Base-by-base conservation (phyloP, 305 asterid species). In the Fraxinus xanthoxyloides region DNA sequence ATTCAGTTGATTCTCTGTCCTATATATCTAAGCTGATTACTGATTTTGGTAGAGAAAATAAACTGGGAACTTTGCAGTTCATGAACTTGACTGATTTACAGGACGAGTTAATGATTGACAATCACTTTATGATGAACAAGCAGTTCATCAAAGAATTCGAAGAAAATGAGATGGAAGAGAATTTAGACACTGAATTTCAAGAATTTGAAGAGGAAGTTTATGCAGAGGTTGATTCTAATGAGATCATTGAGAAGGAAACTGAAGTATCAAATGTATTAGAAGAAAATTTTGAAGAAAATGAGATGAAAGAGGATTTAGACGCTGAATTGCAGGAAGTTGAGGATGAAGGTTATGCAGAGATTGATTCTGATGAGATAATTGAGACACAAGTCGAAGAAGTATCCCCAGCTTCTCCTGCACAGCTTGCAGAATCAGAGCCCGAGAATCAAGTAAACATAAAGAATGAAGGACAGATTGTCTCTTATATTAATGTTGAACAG, bases 21-120 rank as follows among this genome's bases (percentile, higher is more conserved):
- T 79, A 79, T 69, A 76, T 92, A 8, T 85, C 88, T 54, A 77
- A 87, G 84, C 80, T 90, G 48, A 82, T 79, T 38, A 77, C 75
- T 19, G 85, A 79, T 81, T 79, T 82, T n/a, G 78, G 89, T 0
- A 75, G 84, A 77, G 87, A 83, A 9, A 89, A 83, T 73, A 78
- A 67, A 15, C 72, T 40, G 56, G 85, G 85, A 8, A 84, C 87
- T 13, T 5, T 90, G 78, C 87, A 89, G 76, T 96, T 85, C 82
- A 40, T 81, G 83, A 92, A 94, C 90, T 87, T 93, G 72, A 84
- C 94, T 84, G 84, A 85, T 79, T 77, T 86, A 54, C 86, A 82
- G 81, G 83, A 75, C 24, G 73, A 70, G 65, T 2, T 76, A 75
- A 80, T 82, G 89, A 77, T 77, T 40, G 82, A 77, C 7, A 85